These are phyloP conservation scores for Colletotrichum australisinense DNA, from an alignment of 2,329 filamentous ascomycete species.

Conservation along the genomic window DNA sequence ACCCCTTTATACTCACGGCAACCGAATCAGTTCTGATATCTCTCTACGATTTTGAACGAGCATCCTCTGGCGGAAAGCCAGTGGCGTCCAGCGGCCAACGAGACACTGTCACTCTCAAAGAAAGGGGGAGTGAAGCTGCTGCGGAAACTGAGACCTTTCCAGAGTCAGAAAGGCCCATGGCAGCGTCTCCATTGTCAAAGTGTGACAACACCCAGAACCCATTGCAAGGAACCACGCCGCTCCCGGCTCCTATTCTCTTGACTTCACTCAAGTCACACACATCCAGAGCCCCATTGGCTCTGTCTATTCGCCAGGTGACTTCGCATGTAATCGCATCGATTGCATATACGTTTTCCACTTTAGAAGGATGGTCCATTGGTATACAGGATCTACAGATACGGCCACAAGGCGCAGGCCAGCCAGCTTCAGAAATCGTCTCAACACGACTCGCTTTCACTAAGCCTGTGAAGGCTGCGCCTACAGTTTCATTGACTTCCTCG, in stretches of 20 bases:
- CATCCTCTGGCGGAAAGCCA: not conserved
- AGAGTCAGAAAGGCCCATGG: constrained; percentile 18
- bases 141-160: constrained; percentile 17
- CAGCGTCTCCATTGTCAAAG: not conserved
- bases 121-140: constrained; percentile 12
- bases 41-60: constrained; percentile 73
- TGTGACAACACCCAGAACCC: not conserved
- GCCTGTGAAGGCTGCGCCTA: constrained; percentile 41
- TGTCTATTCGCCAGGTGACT: constrained; percentile 80
- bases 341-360: constrained; percentile 84
- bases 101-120: not conserved
- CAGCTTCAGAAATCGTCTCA: constrained; percentile 46
- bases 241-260: constrained; percentile 67
- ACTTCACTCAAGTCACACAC: constrained; percentile 86
- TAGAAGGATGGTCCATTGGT: constrained; percentile 87
- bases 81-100: not conserved
- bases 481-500: not conserved
- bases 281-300: constrained; percentile 79
- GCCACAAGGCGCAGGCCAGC: constrained; percentile 32
- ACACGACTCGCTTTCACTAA: constrained; percentile 54
- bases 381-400: constrained; percentile 87
- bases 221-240: constrained; percentile 1
- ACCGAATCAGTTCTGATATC: constrained; percentile 80
- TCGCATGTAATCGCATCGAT: constrained; percentile 81
- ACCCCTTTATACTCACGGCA: constrained; percentile 83